Conservation (phyloP, 441 rosid species). For the Manihot esculenta region DNA sequence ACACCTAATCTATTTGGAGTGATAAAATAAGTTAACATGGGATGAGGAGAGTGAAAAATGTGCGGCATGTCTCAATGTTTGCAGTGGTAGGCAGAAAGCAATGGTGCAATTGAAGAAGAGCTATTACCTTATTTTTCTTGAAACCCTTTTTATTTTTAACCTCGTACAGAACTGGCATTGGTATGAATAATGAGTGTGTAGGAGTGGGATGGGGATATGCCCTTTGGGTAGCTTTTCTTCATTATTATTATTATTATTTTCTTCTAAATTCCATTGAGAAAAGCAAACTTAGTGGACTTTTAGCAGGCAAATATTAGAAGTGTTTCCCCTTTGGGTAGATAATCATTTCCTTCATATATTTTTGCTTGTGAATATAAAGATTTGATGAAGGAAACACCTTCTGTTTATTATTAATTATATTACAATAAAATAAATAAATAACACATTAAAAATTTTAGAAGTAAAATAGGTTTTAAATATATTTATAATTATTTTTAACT, state of each 20-base stretch:
- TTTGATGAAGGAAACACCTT: too few relatives aligned
- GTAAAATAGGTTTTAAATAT: too few relatives aligned
- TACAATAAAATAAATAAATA: too few relatives aligned
- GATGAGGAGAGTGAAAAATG: not conserved
- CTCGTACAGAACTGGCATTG: slow-evolving; percentile 1
- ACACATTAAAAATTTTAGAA: too few relatives aligned
- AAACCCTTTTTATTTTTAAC: not conserved
- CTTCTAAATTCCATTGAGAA: not conserved
- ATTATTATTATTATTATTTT: not conserved
- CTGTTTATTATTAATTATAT: too few relatives aligned
- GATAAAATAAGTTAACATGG: too few relatives aligned
- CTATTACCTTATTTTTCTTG: not conserved
- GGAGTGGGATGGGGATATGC: not conserved
- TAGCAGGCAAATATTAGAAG: slow-evolving; percentile 4
- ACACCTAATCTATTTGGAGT: too few relatives aligned
- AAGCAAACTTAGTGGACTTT: not conserved
- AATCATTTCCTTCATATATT: slow-evolving; percentile 5
- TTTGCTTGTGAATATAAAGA: not conserved
- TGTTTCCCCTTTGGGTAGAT: slow-evolving; percentile 15
- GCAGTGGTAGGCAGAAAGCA: not conserved
- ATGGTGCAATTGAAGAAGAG: not conserved
- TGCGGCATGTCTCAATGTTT: not conserved
- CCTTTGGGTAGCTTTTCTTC: too few relatives aligned
- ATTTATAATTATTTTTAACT: too few relatives aligned
- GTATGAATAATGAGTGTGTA: not conserved